A percentile compares a stretch with the other conserved stretches of the same genome.
Evolutionary conservation across 2,329 filamentous ascomycete genomes (phyloP).

Genomic region (Claviceps maximensis): DNA sequence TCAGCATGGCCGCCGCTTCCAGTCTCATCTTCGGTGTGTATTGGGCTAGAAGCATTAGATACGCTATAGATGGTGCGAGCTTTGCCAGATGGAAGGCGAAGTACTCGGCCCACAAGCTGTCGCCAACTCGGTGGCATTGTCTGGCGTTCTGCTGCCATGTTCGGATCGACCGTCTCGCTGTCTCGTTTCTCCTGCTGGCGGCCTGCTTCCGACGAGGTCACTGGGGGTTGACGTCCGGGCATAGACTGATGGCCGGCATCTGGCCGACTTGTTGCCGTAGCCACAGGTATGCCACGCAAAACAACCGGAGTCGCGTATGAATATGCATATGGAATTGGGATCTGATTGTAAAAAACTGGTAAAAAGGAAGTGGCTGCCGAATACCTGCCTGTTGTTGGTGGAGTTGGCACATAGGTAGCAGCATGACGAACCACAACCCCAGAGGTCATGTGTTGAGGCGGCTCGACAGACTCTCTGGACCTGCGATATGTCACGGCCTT

Average conservation of each 20-base stretch:
- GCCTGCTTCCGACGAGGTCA: not conserved
- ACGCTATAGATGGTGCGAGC: conserved; percentile 22
- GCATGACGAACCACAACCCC: not conserved
- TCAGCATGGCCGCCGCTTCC: not conserved
- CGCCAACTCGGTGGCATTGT: conserved; percentile 14
- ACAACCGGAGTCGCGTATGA: not conserved
- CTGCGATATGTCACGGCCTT: conserved; percentile 7
- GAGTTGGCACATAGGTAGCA: not conserved
- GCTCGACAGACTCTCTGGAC: not conserved
- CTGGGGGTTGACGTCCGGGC: not conserved
- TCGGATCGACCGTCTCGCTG: not conserved
- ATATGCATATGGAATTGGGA: not conserved
- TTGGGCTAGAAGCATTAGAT: conserved; percentile 11
- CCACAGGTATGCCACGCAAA: not conserved
- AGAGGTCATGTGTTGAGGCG: not conserved
- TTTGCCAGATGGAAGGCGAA: conserved; percentile 19
- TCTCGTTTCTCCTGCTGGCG: not conserved
- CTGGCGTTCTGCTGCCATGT: not conserved
- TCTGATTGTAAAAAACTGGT: not conserved
- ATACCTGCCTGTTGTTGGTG: not conserved
- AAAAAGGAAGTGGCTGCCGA: not conserved
- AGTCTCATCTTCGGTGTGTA: not conserved
- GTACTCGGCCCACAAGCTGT: conserved; percentile 14
- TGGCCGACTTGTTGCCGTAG: not conserved
- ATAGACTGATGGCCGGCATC: not conserved